Percentiles rank a stretch among this genome's conserved stretches.
Evolutionary conservation across 1,284 basidiomycete genomes (phyloP).

Genomic region (Ganoderma resinaceum): DNA sequence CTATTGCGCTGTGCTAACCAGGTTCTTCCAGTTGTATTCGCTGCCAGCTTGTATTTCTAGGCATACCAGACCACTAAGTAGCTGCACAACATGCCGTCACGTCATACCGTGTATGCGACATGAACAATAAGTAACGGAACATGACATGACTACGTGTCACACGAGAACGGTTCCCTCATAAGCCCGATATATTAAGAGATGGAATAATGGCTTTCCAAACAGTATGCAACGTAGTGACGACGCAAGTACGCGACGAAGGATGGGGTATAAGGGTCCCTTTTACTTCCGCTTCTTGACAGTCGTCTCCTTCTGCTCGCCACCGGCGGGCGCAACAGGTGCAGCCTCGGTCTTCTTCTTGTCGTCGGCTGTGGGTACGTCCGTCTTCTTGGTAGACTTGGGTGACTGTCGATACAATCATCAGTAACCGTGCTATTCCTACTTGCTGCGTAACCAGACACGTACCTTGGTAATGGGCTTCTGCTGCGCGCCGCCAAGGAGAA

Average conservation of each 20-base stretch:
- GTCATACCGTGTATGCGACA: not conserved
- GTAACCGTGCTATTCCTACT: constrained; percentile 9
- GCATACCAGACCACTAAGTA: not conserved
- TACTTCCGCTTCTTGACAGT: constrained; percentile 65
- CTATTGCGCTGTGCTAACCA: not conserved
- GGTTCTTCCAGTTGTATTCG: constrained; percentile 73
- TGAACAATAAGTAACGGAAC: not conserved
- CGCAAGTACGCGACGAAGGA: constrained; percentile 25
- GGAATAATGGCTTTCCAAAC: constrained; percentile 35
- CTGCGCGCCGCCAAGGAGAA: constrained; percentile 75
- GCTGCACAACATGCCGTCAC: not conserved
- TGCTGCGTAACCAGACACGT: constrained; percentile 16
- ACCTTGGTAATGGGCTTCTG: constrained; percentile 75
- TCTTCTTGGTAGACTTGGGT: constrained; percentile 73
- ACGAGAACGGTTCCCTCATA: constrained; percentile 29
- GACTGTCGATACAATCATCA: constrained; percentile 47
- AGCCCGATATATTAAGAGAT: constrained; percentile 39
- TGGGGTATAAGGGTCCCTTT: constrained; percentile 29
- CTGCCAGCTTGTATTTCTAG: constrained; percentile 88
- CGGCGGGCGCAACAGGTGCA: constrained; percentile 72
- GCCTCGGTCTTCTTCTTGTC: constrained; percentile 71
- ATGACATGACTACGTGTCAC: not conserved
- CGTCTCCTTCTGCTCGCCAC: constrained; percentile 68
- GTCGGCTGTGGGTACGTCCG: constrained; percentile 66
- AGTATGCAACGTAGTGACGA: constrained; percentile 32